Base-by-base conservation (phyloP, 495 filamentous ascomycete genomes). In the Saxispiralis lemnorum region DNA sequence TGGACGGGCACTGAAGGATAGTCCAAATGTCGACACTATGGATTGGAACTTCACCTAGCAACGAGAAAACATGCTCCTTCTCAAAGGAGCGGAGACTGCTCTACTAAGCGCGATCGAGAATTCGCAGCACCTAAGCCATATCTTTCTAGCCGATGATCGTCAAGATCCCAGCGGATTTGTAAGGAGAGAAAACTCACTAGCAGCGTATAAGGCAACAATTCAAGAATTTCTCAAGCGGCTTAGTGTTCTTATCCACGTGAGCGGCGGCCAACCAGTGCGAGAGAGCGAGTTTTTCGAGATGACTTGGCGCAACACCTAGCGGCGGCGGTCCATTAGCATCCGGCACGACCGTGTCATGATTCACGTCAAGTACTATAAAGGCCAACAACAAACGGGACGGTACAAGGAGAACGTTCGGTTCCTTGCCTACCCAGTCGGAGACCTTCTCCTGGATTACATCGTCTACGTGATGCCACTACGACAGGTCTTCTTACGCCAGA, bases 211-310 rank as follows among this genome's bases (percentile, higher is more conserved):
- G 18, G 10, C 24, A 11, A 43, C 41, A 13, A 31, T 43, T 10
- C 41, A 43, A 18, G 41, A 43, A 17, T 43, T 43, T 16, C 41
- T 43, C 24, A 2, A 43, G 30, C 41, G 41, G 11, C 31, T 33
- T 10, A 9, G 11, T 11, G 31, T 35, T 2, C 15, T 43, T 7
- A 16, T 16, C 15, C 35, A 37, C 35, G 17, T 37, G 11, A 16
- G 15, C 7, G 35, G 35, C 15, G 35, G 35, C 7, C 35, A 9
- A 16, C 35, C 35, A 19, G 9, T 43, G n/a, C 41, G 28, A 15
- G 41, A 43, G 18, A 13, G 13, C 13, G 41, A 10, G 30, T 18
- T 31, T 14, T 18, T 31, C 41, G 6, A 28, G 14, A 34, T 30
- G 28, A 17, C 16, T 13, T 6, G 7, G n/a, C n/a, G n/a, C n/a